Base-by-base conservation (phyloP, 2,329 filamentous ascomycete species). In the Clonostachys solani region DNA sequence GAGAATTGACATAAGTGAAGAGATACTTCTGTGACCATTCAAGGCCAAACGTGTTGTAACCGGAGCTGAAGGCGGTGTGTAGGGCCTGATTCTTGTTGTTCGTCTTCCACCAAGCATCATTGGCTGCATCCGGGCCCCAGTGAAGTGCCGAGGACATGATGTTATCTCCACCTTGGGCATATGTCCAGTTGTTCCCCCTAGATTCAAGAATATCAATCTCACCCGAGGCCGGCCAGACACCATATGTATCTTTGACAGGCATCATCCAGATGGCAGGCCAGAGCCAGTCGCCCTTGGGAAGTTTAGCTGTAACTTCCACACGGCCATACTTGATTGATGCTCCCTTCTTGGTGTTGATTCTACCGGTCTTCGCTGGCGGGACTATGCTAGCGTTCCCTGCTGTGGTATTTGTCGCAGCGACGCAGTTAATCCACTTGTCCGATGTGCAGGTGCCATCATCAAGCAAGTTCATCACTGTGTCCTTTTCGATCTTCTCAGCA, bases 201-300 rank as follows among this genome's bases (percentile, higher is more conserved):
- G 83, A 83, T 67, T 94, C 88, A 59, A 83, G 72, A 47, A 95
- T 88, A 62, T 95, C 89, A 45, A 95, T 94, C 66, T 94, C 89
- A 42, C 89, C 89, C 9, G 87, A 91, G 8, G 73, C 68, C 2
- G 89, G 89, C 89, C 89, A 95, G 2, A 75, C 58, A 2, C 89
- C 89, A 61, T 94, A 95, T 1, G 72, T 83, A 46, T 83, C 75
- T 40, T 84, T 73, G 42, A 81, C 81, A 2, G 89, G 89, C 72
- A 94, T 74, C 86, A 95, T 88, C 87, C 87, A 92, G 58, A 95
- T 92, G n/a, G 88, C 88, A 3, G 89, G 89, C 89, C 89, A 94
- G 12, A 95, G 76, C 89, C 89, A 94, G 68, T 94, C 89, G 46
- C 89, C 89, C 43, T 73, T 65, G 5, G 89, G 88, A 29, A 94